phyloP scores from a whole-genome alignment of 2,329 filamentous ascomycete genomes.

The Colletotrichum gigasporum region DNA sequence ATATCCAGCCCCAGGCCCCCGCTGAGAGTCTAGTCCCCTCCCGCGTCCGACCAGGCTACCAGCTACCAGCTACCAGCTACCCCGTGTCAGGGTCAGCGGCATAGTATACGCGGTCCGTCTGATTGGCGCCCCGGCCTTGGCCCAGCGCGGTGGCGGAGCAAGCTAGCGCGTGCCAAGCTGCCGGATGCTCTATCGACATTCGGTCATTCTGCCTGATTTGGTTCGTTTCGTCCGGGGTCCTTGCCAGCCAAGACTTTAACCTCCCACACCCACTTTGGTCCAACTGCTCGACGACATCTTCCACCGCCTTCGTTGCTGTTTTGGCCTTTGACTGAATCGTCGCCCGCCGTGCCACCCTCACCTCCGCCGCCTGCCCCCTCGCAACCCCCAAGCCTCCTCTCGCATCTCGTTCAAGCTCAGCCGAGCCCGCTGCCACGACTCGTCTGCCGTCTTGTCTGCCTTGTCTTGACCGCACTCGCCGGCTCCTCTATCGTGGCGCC shows the following conservation, averaged over 20 bases:
- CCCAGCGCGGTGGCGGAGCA: constrained; percentile 21
- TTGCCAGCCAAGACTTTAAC: constrained; percentile 1
- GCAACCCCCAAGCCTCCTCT: background rate
- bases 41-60: too few relatives aligned
- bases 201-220: constrained; percentile 17
- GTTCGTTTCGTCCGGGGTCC: constrained; percentile 6
- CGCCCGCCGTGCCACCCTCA: background rate
- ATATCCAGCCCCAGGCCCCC: too few relatives aligned
- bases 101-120: background rate
- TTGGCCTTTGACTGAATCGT: background rate
- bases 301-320: background rate
- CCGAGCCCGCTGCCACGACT: too few relatives aligned
- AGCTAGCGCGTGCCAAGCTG: constrained; percentile 25
- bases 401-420: background rate
- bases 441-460: background rate
- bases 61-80: background rate
- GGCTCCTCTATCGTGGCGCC: constrained; percentile 29
- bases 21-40: too few relatives aligned
- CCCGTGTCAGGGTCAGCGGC: background rate
- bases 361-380: background rate
- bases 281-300: background rate
- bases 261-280: background rate
- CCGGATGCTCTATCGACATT: constrained; percentile 6
- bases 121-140: background rate
- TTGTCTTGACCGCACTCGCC: constrained; percentile 3